Base-by-base conservation (phyloP, 2,329 filamentous ascomycete genomes). In the Sporothrix pallida region DNA sequence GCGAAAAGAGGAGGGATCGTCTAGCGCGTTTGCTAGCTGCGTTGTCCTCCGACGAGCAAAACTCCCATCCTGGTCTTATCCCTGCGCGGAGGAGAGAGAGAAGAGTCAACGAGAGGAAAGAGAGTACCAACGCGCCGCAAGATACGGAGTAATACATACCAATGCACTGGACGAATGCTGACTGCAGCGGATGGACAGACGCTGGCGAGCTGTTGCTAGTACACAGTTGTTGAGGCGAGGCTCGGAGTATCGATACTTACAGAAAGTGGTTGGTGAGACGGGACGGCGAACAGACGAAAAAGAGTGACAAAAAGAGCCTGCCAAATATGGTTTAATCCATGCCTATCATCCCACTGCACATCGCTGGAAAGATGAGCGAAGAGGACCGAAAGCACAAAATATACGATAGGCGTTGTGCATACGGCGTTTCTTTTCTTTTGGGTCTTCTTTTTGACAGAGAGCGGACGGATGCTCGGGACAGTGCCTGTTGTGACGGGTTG, bases 1-100 rank as follows among this genome's bases (percentile, higher is more conserved):
- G 60, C 8, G 9, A 31, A 20, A 15, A 23, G 9, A 10, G 20
- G 23, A 56, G 67, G 67, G 67, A 54, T 54, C 46, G 15, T 23
- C 67, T 69, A 69, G 65, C 65, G 65, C 48, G 12, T 17, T n/a
- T 20, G 23, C 46, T 12, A 69, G 65, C 46, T 67, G 42, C 44
- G 65, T 37, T 15, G 65, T 23, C n/a, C 46, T 69, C 37, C 62
- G n/a, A 44, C 62, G 42, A 68, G 20, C 20, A 68, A 13, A 5
- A 13, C 37, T 23, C 60, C 60, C 20, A 46, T 63, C 37, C 37
- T 63, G 44, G 65, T 13, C 23, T 9, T 31, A 50, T 68, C 63
- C 65, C 65, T 37, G 20, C 5, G n/a, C 23, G 23, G 23, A 26
- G 23, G 23, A 26, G 23, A 26, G 23, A 26, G 23, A 26, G 23